Evolutionary conservation across 2,329 filamentous ascomycete genomes (phyloP).

Genomic region (Leptographium flavum): DNA sequence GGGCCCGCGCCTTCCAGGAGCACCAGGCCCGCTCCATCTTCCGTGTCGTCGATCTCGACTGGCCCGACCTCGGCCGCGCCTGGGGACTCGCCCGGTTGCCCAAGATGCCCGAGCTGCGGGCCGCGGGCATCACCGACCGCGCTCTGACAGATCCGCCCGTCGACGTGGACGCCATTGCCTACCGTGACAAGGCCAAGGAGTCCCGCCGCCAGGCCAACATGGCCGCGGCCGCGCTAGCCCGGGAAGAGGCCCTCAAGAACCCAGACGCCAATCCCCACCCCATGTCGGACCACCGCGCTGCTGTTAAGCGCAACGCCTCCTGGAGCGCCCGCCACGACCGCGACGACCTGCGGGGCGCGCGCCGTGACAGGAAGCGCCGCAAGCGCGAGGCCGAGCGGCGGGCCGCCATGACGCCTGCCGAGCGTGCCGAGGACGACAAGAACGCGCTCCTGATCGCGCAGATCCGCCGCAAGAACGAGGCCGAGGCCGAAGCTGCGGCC

Average conservation of each 20-base stretch:
- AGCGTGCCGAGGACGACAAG: constrained; percentile 48
- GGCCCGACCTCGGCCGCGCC: constrained; percentile 63
- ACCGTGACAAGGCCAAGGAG: constrained; percentile 59
- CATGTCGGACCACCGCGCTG: constrained; percentile 28
- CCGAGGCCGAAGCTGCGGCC: constrained; percentile 11
- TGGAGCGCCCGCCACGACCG: constrained; percentile 61
- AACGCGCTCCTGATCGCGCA: constrained; percentile 49
- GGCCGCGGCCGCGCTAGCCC: constrained; percentile 23
- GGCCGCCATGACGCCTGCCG: constrained; percentile 55
- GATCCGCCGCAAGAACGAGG: constrained; percentile 43
- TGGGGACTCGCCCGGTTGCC: constrained; percentile 83
- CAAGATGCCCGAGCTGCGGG: constrained; percentile 81
- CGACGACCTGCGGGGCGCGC: constrained; percentile 40
- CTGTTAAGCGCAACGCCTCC: constrained; percentile 50
- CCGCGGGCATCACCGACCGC: constrained; percentile 53
- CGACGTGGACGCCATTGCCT: constrained; percentile 54
- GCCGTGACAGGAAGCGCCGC: constrained; percentile 21
- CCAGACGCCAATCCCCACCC: constrained; percentile 18
- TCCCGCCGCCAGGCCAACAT: constrained; percentile 46
- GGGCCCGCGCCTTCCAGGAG: constrained; percentile 81
- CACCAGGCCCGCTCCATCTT: constrained; percentile 90
- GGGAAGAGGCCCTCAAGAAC: constrained; percentile 15
- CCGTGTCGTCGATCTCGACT: constrained; percentile 66
- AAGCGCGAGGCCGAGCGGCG: constrained; percentile 44
- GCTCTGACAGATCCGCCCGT: constrained; percentile 39